phyloP scores from a whole-genome alignment of 768 basidiomycete species.

The Termitomyces sp. region DNA sequence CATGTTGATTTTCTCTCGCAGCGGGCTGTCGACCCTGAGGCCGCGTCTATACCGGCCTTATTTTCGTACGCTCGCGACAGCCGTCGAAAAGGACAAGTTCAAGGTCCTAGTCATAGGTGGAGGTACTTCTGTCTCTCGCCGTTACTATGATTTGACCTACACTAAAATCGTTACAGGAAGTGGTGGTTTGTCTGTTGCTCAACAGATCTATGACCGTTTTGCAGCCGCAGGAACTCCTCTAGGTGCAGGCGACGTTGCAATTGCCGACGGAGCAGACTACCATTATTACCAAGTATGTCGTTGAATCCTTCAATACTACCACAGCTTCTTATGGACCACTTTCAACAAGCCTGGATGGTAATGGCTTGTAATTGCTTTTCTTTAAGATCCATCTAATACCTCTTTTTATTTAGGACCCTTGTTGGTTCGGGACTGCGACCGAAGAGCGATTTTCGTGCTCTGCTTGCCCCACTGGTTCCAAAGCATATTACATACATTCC shows the following conservation, averaged over 20 bases:
- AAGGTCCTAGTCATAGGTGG: slow-evolving; percentile 87
- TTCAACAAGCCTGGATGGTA: slow-evolving; percentile 83
- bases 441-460: slow-evolving; percentile 66
- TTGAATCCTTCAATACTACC: background rate
- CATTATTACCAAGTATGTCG: slow-evolving; percentile 78
- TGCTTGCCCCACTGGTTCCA: slow-evolving; percentile 71
- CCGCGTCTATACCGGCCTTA: background rate
- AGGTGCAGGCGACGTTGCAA: slow-evolving; percentile 73
- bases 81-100: slow-evolving; percentile 50
- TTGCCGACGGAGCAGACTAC: slow-evolving; percentile 76
- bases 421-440: slow-evolving; percentile 82
- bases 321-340: background rate
- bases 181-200: slow-evolving; percentile 78
- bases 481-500: slow-evolving; percentile 65
- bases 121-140: slow-evolving; percentile 44
- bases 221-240: slow-evolving; percentile 63
- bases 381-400: background rate
- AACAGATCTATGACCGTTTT: slow-evolving; percentile 85
- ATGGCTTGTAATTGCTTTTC: slow-evolving; percentile 11
- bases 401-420: slow-evolving; percentile 68
- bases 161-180: slow-evolving; percentile 47
- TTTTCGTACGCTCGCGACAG: slow-evolving; percentile 24
- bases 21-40: slow-evolving; percentile 1
- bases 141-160: background rate
- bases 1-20: slow-evolving; percentile 14